Evolutionary conservation across 495 filamentous ascomycete genomes (phyloP).

Genomic region (Tuber magnatum): DNA sequence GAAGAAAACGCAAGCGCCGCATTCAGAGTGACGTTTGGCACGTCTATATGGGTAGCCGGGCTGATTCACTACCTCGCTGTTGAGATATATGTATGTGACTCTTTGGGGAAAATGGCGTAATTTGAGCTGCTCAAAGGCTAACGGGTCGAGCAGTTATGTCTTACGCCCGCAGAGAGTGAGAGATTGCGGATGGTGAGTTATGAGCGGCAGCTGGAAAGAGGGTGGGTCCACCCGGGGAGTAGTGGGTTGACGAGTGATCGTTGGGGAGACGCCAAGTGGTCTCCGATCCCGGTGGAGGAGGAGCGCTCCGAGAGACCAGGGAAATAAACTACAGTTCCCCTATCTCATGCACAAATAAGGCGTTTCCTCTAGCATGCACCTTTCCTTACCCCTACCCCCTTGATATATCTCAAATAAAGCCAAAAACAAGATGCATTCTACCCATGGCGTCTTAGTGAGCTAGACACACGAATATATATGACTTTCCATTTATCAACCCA

Average conservation of each 20-base stretch:
- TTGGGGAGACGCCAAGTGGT: constrained; percentile 44
- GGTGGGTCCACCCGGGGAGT: constrained; percentile 47
- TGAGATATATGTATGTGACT: constrained; percentile 47
- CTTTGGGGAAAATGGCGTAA: neutral
- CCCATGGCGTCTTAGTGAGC: neutral
- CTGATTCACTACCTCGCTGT: constrained; percentile 46
- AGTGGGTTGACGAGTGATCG: constrained; percentile 47
- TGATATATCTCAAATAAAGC: neutral
- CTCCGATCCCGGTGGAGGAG: constrained; percentile 3
- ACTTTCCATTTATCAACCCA: neutral
- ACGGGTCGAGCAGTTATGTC: constrained; percentile 38
- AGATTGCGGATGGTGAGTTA: constrained; percentile 49
- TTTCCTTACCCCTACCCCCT: neutral
- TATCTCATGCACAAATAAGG: neutral
- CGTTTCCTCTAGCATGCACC: neutral
- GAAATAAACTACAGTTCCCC: neutral
- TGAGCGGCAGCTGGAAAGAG: constrained; percentile 49
- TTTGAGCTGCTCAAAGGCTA: neutral
- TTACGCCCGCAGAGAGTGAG: constrained; percentile 49
- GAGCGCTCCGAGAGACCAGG: neutral
- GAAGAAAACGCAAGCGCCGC: constrained; percentile 41
- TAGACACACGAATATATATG: neutral
- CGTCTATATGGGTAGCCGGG: constrained; percentile 46
- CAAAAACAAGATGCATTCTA: too few species aligned
- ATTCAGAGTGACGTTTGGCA: constrained; percentile 45